Percentiles rank a stretch among this genome's conserved stretches.
Conservation (phyloP, 2,329 filamentous ascomycete genomes). For the Fusarium armeniacum region DNA sequence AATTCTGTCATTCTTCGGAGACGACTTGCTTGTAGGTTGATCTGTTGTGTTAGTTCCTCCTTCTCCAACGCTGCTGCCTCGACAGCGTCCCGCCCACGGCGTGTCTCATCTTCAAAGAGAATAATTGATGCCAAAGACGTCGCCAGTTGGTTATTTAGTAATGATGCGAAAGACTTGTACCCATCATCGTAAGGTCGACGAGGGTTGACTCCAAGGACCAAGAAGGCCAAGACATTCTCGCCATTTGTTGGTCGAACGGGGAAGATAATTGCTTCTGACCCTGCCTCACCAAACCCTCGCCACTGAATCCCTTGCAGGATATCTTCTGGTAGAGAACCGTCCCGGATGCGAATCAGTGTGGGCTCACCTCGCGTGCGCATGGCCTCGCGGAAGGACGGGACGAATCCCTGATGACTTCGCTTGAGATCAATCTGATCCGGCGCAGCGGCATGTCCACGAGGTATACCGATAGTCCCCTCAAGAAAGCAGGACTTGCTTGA, state of each 20-base stretch:
- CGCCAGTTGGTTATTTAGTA: slow-evolving; percentile 64
- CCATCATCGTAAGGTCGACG: slow-evolving; percentile 77
- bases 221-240: slow-evolving; percentile 74
- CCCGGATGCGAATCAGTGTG: slow-evolving; percentile 55
- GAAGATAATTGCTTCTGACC: slow-evolving; percentile 73
- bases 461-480: slow-evolving; percentile 55
- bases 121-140: slow-evolving; percentile 75
- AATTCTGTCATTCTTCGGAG: slow-evolving; percentile 56
- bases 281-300: slow-evolving; percentile 73
- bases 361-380: slow-evolving; percentile 55
- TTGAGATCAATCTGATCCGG: slow-evolving; percentile 55
- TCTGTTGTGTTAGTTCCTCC: slow-evolving; percentile 53
- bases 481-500: slow-evolving; percentile 56
- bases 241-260: slow-evolving; percentile 75
- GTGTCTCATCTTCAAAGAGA: slow-evolving; percentile 74
- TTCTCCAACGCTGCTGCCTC: slow-evolving; percentile 55
- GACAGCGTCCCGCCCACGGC: slow-evolving; percentile 58
- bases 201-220: slow-evolving; percentile 77
- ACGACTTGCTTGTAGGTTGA: slow-evolving; percentile 55
- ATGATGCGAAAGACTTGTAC: slow-evolving; percentile 70
- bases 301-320: slow-evolving; percentile 70
- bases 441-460: slow-evolving; percentile 52
- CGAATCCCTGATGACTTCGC: slow-evolving; percentile 53
- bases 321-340: slow-evolving; percentile 68
- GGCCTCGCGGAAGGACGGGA: slow-evolving; percentile 56